Percentiles rank a stretch among this genome's conserved stretches.
These are phyloP conservation scores for Neoboletus magnificus DNA, from an alignment of 768 basidiomycete species.

Conservation along the genomic window DNA sequence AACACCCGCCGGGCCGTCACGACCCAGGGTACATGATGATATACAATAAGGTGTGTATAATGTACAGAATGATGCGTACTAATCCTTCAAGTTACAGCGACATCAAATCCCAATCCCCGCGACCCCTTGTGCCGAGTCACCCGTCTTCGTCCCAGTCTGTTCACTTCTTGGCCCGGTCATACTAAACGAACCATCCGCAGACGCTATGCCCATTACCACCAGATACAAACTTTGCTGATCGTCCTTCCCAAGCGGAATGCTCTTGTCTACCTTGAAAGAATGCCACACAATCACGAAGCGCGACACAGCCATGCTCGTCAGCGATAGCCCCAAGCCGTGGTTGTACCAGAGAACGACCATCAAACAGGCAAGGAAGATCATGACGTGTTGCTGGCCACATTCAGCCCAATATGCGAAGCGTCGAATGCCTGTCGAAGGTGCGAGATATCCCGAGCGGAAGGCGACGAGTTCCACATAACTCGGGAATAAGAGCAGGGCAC, in stretches of 20 bases:
- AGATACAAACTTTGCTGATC: conserved; percentile 36
- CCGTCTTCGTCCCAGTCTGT: not conserved
- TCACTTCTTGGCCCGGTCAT: not conserved
- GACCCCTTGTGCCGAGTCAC: not conserved
- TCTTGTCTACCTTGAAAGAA: conserved; percentile 20
- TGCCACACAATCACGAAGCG: conserved; percentile 31
- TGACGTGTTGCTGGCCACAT: conserved; percentile 32
- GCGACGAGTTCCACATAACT: conserved; percentile 24
- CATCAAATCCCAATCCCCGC: no score
- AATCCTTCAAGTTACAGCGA: not conserved
- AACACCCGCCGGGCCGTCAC: no score
- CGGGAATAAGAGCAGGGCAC: conserved; percentile 31
- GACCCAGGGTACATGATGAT: not conserved
- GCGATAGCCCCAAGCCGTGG: conserved; percentile 16
- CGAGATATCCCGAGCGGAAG: conserved; percentile 30
- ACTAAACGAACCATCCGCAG: not conserved
- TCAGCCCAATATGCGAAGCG: conserved; percentile 39
- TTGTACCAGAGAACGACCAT: conserved; percentile 19
- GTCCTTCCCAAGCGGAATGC: conserved; percentile 30
- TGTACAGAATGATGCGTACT: not conserved
- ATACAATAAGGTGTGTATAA: not conserved
- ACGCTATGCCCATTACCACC: conserved; percentile 20
- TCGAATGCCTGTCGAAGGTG: conserved; percentile 29
- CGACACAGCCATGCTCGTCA: conserved; percentile 14
- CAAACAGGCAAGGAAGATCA: conserved; percentile 31